Conservation (phyloP, 768 basidiomycete genomes). For the Trametes villosa region DNA sequence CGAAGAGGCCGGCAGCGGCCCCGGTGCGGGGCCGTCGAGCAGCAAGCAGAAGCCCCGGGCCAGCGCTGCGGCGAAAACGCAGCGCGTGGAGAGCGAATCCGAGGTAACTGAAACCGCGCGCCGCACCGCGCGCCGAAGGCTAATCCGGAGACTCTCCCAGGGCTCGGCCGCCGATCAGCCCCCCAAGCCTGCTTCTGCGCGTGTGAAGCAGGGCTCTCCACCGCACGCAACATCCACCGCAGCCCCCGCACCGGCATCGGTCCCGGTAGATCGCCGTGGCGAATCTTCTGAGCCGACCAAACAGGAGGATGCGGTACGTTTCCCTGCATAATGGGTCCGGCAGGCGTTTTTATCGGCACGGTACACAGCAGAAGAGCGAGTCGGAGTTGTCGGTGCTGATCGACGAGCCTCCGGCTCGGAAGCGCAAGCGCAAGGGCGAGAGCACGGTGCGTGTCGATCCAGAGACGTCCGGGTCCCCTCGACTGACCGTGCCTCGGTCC, state of each 20-base stretch:
- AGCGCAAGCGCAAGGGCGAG: constrained; percentile 43
- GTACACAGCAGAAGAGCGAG: constrained; percentile 46
- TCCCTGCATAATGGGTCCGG: not conserved
- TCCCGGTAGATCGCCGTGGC: no score
- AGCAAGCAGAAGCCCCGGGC: constrained; percentile 13
- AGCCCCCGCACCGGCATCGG: no score
- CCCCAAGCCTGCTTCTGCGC: no score
- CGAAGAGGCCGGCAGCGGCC: constrained; percentile 3
- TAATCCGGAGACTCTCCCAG: not conserved
- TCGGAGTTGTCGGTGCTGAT: constrained; percentile 64
- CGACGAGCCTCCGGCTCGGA: constrained; percentile 57
- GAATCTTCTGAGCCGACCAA: no score
- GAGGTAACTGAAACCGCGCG: not conserved
- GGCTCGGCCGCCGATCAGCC: not conserved
- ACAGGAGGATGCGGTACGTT: no score
- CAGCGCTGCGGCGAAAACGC: constrained; percentile 1
- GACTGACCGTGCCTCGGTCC: not conserved
- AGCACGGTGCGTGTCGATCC: constrained; percentile 34
- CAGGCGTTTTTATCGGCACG: not conserved
- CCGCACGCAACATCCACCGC: no score
- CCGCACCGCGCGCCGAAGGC: not conserved
- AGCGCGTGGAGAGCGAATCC: constrained; percentile 9
- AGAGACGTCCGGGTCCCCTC: not conserved
- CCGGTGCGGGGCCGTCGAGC: not conserved
- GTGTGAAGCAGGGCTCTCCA: no score